phyloP scores from a whole-genome alignment of 129 eudicot genomes.

The Lonicera japonica region DNA sequence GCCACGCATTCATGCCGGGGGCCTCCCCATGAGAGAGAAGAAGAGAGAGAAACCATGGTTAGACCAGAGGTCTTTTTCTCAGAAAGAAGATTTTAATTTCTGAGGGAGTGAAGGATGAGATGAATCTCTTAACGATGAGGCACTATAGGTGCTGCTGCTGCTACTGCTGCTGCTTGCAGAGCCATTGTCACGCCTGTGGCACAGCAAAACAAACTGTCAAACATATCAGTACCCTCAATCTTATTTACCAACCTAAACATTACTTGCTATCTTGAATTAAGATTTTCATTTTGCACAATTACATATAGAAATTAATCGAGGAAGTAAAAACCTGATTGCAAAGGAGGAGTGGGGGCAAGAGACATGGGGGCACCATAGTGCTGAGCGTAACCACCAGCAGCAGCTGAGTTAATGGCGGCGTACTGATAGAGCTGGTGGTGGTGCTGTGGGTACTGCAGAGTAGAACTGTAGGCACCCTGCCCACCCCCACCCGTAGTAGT shows the following conservation, averaged over 20 bases:
- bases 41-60: constrained; percentile 76
- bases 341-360: constrained; percentile 61
- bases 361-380: constrained; percentile 78
- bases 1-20: constrained; percentile 13
- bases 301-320: background rate
- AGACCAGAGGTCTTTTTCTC: constrained; percentile 60
- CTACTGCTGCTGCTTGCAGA: constrained; percentile 46
- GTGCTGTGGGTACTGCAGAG: constrained; percentile 62
- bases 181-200: constrained; percentile 95
- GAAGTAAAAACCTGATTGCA: constrained; percentile 78
- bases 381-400: constrained; percentile 55
- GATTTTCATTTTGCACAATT: too few relatives aligned
- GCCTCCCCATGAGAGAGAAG: constrained; percentile 28
- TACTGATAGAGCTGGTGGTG: constrained; percentile 56
- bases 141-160: constrained; percentile 30
- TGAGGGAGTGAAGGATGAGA: constrained; percentile 20
- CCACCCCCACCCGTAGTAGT: constrained; percentile 15
- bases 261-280: too few relatives aligned
- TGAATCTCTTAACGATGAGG: constrained; percentile 74
- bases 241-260: too few relatives aligned
- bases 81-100: constrained; percentile 18
- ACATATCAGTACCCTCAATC: constrained; percentile 45
- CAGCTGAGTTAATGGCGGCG: constrained; percentile 48
- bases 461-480: constrained; percentile 40
- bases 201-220: constrained; percentile 99